Base-by-base conservation (phyloP, 768 basidiomycete species). In the Amanita phalloides region DNA sequence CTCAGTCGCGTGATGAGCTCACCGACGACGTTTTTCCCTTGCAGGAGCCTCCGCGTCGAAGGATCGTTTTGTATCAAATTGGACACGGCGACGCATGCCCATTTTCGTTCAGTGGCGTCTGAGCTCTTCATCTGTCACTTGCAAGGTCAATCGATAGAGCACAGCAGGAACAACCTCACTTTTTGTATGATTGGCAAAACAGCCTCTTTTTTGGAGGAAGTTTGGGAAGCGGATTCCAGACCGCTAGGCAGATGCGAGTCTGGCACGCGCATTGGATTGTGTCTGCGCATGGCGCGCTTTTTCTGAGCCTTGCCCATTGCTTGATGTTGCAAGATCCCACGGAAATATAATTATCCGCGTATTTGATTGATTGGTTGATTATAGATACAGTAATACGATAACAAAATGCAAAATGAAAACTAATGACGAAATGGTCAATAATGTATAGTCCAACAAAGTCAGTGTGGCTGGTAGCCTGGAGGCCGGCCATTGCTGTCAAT, bases 11-110 rank as follows among this genome's bases (percentile, higher is more conserved):
- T 82, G 60, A 96, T 92, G 59, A 96, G 68, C 28, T 79, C 79
- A 4, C 88, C 90, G 33, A 97, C 89, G 33, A 95, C 75, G 63
- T 93, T 91, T 68, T 89, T 91, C 26, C 89, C 87, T 61, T 95
- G 93, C 17, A 97, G 74, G 58, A 97, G 68, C 56, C 94, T 70
- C 54, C 94, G 73, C 11, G 94, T 96, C 6, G 90, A 90, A 17
- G 93, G 86, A 65, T 97, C 94, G 58, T 95, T 95, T 64, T 93
- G 88, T 55, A 95, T 95, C 45, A 97, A 71, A 65, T 90, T 95
- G 9, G 90, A 92, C n/a, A 95, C 86, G 1, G 93, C 92, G 21
- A 93, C 91, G 64, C 93, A 95, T 3, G 93, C 91, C 93, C 91
- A 96, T 63, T 90, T 90, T 49, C 94, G 80, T 57, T 97, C 94